Conservation (phyloP, 2,329 filamentous ascomycete genomes). For the Volutella citrinella region DNA sequence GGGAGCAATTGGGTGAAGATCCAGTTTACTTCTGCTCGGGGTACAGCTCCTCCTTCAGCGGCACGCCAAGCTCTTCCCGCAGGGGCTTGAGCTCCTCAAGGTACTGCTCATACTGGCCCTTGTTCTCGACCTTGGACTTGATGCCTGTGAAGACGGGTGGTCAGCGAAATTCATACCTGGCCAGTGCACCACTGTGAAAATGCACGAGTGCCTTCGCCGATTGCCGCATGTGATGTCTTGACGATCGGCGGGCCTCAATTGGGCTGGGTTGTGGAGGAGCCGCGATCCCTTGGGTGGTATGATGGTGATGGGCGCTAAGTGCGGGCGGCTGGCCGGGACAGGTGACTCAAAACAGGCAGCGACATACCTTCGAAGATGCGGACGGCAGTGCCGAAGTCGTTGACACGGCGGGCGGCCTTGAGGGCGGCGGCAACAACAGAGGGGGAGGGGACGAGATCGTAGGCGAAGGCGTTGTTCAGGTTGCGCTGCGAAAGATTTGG, state of each 20-base stretch:
- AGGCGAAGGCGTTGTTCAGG: constrained; percentile 99
- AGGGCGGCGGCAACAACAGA: constrained; percentile 88
- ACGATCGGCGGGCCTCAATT: constrained; percentile 11
- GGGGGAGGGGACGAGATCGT: constrained; percentile 96
- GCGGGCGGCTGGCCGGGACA: too few species aligned
- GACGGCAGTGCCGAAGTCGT: constrained; percentile 97
- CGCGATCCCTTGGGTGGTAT: too few species aligned
- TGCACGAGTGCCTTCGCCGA: constrained; percentile 4
- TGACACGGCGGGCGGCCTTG: constrained; percentile 90
- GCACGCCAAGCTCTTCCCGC: constrained; percentile 88
- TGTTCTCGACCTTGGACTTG: constrained; percentile 99
- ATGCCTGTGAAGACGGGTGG: constrained; percentile 60
- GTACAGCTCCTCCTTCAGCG: constrained; percentile 90
- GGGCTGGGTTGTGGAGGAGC: constrained; percentile 4
- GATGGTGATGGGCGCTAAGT: too few species aligned
- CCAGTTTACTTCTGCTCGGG: constrained; percentile 61
- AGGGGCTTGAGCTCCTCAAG: constrained; percentile 88
- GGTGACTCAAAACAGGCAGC: too few species aligned
- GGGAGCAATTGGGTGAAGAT: too few species aligned
- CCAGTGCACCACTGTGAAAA: background rate
- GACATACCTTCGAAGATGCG: constrained; percentile 93
- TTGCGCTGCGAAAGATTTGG: constrained; percentile 58
- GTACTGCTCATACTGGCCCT: constrained; percentile 95
- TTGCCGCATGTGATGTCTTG: background rate
- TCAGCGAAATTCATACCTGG: constrained; percentile 15